Evolutionary conservation across 805 yeast genomes (phyloP).

Genomic region (Candida sakaeoensis): DNA sequence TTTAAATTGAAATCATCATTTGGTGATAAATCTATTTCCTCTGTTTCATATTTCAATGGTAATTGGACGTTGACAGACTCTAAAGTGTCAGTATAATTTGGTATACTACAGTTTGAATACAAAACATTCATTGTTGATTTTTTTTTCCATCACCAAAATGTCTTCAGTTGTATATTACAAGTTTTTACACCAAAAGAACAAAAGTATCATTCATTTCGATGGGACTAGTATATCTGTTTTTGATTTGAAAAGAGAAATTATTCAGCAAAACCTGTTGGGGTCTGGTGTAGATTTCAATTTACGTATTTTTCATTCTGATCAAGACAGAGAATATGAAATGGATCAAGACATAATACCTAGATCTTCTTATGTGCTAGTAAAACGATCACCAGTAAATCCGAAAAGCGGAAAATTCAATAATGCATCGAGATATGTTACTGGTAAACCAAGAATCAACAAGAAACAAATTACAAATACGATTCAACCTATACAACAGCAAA

Average conservation of each 20-base stretch:
- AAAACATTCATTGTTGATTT: constrained; percentile 12
- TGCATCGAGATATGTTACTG: constrained; percentile 68
- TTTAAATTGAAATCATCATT: constrained; percentile 22
- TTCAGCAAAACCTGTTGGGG: constrained; percentile 73
- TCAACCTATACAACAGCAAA: constrained; percentile 18
- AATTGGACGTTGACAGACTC: constrained; percentile 16
- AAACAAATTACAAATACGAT: constrained; percentile 33
- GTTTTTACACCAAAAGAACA: constrained; percentile 78
- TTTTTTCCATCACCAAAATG: constrained; percentile 43
- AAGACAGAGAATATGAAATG: constrained; percentile 67
- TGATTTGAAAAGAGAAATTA: constrained; percentile 89
- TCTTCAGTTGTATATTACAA: constrained; percentile 85
- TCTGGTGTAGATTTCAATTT: constrained; percentile 84
- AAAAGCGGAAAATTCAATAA: constrained; percentile 46
- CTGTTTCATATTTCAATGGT: constrained; percentile 23
- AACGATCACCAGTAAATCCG: constrained; percentile 64
- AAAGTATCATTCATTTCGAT: constrained; percentile 79
- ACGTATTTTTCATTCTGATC: constrained; percentile 54
- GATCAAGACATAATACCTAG: constrained; percentile 91
- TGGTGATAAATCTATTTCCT: background rate
- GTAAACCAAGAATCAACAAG: constrained; percentile 53
- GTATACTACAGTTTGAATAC: constrained; percentile 17
- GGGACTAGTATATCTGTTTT: constrained; percentile 96
- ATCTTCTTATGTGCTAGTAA: constrained; percentile 77
- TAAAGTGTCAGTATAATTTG: constrained; percentile 18